phyloP scores from a whole-genome alignment of 164 flowering plant genomes.

The Stephania japonica region DNA sequence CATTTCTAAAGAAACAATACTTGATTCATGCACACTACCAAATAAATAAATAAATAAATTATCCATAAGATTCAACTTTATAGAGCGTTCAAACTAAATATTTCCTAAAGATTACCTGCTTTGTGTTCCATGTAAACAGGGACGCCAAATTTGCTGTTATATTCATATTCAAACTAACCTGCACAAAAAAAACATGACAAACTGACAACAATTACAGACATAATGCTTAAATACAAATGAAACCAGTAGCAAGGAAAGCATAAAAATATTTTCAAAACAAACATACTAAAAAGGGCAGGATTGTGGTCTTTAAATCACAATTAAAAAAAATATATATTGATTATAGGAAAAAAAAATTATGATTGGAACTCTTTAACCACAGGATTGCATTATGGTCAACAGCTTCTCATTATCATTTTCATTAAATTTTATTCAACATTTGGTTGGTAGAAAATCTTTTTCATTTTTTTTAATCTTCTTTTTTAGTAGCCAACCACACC shows the following conservation, averaged over 20 bases:
- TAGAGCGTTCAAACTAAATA: neutral
- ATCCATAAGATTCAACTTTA: neutral
- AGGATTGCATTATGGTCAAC: too few relatives aligned
- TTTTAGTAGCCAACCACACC: too few relatives aligned
- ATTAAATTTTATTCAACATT: too few relatives aligned
- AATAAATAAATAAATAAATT: neutral
- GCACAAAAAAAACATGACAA: constrained; percentile 16
- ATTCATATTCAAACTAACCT: constrained; percentile 80
- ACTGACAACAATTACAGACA: constrained; percentile 2
- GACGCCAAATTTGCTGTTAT: constrained; percentile 77
- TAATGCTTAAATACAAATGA: neutral
- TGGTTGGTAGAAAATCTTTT: too few relatives aligned
- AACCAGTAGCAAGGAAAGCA: neutral
- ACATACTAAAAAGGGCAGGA: neutral
- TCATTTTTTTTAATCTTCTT: too few relatives aligned
- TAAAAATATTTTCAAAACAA: neutral
- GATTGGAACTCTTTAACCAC: too few relatives aligned
- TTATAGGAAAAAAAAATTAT: too few relatives aligned
- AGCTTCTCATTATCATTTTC: too few relatives aligned
- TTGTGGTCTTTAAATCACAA: neutral
- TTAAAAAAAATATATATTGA: too few relatives aligned
- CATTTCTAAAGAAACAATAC: neutral
- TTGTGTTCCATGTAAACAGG: constrained; percentile 93
- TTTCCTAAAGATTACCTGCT: constrained; percentile 51
- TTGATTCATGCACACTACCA: neutral